Conservation (phyloP, 2,329 filamentous ascomycete genomes). For the Blumeriella jaapii region DNA sequence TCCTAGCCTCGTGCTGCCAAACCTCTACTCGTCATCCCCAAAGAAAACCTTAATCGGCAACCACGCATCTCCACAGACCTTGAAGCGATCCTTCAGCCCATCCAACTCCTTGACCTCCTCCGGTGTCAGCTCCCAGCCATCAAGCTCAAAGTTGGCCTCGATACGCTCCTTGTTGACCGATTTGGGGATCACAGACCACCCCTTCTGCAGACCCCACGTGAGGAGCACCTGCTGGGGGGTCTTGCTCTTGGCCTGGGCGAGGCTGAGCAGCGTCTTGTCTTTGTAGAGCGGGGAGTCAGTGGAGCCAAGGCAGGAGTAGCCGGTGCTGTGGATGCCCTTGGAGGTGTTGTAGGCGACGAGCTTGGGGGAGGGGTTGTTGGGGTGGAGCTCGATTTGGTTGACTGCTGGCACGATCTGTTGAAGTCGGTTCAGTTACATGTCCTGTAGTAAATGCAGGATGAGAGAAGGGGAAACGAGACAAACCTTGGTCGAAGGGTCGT, state of each 20-base stretch:
- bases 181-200: constrained; percentile 79
- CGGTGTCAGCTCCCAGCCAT: constrained; percentile 61
- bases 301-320: constrained; percentile 63
- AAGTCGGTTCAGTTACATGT: no score
- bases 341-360: constrained; percentile 59
- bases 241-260: constrained; percentile 56
- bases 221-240: constrained; percentile 66
- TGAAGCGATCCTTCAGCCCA: constrained; percentile 48
- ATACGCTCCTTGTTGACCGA: constrained; percentile 64
- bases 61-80: constrained; percentile 68
- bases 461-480: constrained; percentile 7
- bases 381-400: constrained; percentile 76
- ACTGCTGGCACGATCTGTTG: constrained; percentile 49
- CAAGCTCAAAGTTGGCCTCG: constrained; percentile 61
- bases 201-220: constrained; percentile 70
- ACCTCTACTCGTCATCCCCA: constrained; percentile 64
- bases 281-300: constrained; percentile 60
- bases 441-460: neutral
- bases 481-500: constrained; percentile 51
- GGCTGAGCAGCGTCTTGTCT: constrained; percentile 47
- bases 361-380: constrained; percentile 71
- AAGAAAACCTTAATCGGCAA: constrained; percentile 72
- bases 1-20: neutral
- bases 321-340: constrained; percentile 66
- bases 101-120: constrained; percentile 59